Evolutionary conservation across 805 yeast species (phyloP).

Genomic region (Wickerhamiella galacta): DNA sequence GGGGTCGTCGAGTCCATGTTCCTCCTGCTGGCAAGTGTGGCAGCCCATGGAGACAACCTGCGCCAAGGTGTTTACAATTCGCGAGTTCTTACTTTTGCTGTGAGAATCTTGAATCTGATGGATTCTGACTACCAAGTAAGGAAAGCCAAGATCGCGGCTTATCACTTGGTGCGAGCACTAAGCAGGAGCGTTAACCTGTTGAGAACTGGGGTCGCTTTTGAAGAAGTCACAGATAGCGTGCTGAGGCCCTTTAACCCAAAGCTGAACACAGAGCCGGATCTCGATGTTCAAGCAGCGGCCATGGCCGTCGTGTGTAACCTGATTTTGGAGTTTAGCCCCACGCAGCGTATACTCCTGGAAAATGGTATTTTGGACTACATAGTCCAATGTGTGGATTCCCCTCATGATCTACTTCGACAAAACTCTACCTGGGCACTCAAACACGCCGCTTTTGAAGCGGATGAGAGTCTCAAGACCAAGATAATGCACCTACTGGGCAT

Average conservation of each 20-base stretch:
- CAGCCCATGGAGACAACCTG: conserved; percentile 1
- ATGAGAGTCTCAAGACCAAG: neutral
- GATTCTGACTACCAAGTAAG: neutral
- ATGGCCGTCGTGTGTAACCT: conserved; percentile 5
- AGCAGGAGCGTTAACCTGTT: neutral
- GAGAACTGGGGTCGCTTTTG: neutral
- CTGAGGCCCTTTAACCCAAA: neutral
- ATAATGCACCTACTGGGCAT: conserved; percentile 2
- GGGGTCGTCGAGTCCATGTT: neutral
- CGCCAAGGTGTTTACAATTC: neutral
- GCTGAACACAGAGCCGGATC: too few species aligned
- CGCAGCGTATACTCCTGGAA: neutral
- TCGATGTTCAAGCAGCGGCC: neutral
- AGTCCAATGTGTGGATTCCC: neutral
- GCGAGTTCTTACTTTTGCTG: neutral
- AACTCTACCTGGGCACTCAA: conserved; percentile 1
- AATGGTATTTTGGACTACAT: neutral
- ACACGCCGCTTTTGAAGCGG: conserved; percentile 1
- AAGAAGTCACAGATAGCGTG: neutral
- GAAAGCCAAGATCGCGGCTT: neutral
- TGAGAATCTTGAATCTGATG: neutral
- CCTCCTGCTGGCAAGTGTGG: neutral
- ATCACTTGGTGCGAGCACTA: neutral
- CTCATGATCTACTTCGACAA: neutral
- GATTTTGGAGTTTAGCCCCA: conserved; percentile 2